Evolutionary conservation across 2,329 filamentous ascomycete species (phyloP).

Genomic region (Talaromyces islandicus): DNA sequence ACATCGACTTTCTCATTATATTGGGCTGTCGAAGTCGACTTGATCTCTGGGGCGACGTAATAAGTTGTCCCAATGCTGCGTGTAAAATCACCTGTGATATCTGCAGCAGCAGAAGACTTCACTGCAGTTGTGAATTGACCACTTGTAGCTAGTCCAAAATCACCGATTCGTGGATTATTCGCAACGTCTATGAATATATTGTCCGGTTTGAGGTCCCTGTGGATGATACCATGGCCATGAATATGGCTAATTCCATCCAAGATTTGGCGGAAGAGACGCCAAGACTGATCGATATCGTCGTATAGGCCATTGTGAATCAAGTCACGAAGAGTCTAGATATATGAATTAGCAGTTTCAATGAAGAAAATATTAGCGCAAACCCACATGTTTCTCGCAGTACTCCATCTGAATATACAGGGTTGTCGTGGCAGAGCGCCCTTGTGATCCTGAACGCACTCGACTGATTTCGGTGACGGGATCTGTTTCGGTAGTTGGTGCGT

Average conservation of each 20-base stretch:
- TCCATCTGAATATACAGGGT: constrained; percentile 98
- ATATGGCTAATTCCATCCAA: constrained; percentile 87
- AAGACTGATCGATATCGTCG: constrained; percentile 70
- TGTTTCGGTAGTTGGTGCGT: constrained; percentile 19
- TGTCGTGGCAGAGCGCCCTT: constrained; percentile 55
- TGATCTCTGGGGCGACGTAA: constrained; percentile 89
- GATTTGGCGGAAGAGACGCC: constrained; percentile 87
- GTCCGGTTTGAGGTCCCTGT: constrained; percentile 93
- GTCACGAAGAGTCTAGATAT: constrained; percentile 69
- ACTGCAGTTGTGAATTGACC: constrained; percentile 54
- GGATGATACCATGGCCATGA: constrained; percentile 84
- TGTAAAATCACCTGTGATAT: constrained; percentile 35
- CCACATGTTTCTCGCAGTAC: constrained; percentile 83
- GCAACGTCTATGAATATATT: constrained; percentile 93
- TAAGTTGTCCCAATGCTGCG: constrained; percentile 69
- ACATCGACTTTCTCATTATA: constrained; percentile 93
- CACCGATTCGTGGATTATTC: constrained; percentile 90
- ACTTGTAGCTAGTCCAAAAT: constrained; percentile 90
- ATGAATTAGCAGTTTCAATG: constrained; percentile 9
- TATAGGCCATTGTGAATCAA: constrained; percentile 71
- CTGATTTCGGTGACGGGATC: constrained; percentile 29
- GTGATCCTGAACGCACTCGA: constrained; percentile 42
- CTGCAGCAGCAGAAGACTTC: constrained; percentile 28
- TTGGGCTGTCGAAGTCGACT: constrained; percentile 64
- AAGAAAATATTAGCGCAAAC: constrained; percentile 18